Conservation (phyloP, 768 basidiomycete species). For the Lepiota venenata region DNA sequence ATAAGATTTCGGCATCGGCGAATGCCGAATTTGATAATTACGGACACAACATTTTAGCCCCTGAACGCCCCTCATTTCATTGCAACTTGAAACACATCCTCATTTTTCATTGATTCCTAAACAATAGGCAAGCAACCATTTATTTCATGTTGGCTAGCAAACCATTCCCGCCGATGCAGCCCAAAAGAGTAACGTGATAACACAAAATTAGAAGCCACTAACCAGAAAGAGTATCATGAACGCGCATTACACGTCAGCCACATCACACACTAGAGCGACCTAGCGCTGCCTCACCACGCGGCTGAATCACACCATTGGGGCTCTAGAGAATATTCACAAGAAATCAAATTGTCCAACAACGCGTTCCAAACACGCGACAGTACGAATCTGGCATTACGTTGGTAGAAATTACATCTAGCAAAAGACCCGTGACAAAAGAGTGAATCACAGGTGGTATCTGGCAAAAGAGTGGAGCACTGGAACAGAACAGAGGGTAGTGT, state of each 20-base stretch:
- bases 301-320: not conserved
- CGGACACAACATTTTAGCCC: too few relatives aligned
- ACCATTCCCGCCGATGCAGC: not conserved
- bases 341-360: not conserved
- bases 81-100: not conserved
- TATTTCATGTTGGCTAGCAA: not conserved
- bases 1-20: constrained; percentile 28
- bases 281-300: too few relatives aligned
- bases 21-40: too few relatives aligned
- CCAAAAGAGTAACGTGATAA: too few relatives aligned
- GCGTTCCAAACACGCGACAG: not conserved
- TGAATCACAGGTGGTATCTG: constrained; percentile 15
- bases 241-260: not conserved
- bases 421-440: constrained; percentile 18
- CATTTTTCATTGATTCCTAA: too few relatives aligned
- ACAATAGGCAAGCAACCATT: too few relatives aligned
- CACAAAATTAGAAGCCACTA: too few relatives aligned
- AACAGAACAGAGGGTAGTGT: not conserved
- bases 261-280: too few relatives aligned
- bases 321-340: not conserved
- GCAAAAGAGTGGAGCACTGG: constrained; percentile 4
- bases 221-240: not conserved
- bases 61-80: too few relatives aligned
- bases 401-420: constrained; percentile 10
- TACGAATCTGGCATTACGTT: constrained; percentile 6